Evolutionary conservation across 1,139 yeast species (phyloP).

Genomic region (Saccharomyces hybrid): DNA sequence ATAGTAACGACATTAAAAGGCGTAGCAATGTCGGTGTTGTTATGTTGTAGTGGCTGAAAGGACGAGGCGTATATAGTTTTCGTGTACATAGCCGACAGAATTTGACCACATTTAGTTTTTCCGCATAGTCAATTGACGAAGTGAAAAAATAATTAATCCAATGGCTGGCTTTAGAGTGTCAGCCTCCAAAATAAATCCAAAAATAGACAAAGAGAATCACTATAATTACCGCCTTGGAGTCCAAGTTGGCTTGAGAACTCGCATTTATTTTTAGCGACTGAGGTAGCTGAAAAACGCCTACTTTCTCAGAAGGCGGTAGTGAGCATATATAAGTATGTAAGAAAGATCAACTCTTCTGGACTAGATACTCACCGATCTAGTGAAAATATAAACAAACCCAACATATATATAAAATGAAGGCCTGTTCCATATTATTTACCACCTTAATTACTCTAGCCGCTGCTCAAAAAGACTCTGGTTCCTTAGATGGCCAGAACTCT

Average conservation of each 20-base stretch:
- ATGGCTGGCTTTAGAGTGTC: background rate
- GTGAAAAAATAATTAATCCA: background rate
- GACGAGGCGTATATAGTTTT: background rate
- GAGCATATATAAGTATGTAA: background rate
- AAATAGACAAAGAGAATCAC: background rate
- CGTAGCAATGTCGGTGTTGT: conserved; percentile 88
- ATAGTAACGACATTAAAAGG: conserved; percentile 43
- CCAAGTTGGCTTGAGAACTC: background rate
- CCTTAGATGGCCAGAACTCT: conserved; percentile 2
- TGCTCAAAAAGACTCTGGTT: background rate
- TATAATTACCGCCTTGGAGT: background rate
- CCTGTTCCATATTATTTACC: conserved; percentile 3
- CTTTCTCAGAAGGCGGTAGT: background rate
- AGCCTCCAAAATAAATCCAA: background rate
- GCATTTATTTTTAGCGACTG: background rate
- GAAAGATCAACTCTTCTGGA: background rate
- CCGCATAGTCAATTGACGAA: background rate
- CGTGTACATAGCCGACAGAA: background rate
- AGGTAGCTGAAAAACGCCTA: background rate
- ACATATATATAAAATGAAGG: background rate
- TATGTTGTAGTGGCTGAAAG: conserved; percentile 42
- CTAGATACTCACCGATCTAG: background rate
- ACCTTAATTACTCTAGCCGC: background rate
- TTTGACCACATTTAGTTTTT: background rate
- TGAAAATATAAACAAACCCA: background rate